phyloP scores from a whole-genome alignment of 2,329 filamentous ascomycete species.

The Alternaria tenuissima region DNA sequence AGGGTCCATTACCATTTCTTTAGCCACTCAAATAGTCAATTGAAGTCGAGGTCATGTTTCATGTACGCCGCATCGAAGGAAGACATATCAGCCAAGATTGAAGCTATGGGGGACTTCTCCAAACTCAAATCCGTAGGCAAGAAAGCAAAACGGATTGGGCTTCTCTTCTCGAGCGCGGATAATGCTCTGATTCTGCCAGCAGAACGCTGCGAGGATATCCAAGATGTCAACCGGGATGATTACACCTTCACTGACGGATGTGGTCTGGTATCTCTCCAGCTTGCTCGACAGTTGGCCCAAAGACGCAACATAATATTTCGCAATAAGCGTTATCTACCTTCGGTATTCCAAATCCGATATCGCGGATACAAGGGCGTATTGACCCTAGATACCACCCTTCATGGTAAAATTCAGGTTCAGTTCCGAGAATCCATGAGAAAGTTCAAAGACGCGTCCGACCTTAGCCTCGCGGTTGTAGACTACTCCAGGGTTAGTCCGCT shows the following conservation, averaged over 20 bases:
- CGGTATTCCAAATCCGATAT: conserved; percentile 55
- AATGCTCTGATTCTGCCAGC: no score
- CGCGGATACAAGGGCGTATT: conserved; percentile 56
- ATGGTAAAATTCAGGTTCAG: conserved; percentile 32
- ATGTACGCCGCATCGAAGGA: conserved; percentile 48
- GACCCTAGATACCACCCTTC: conserved; percentile 50
- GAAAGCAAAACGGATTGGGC: no score
- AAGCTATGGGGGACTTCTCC: conserved; percentile 52
- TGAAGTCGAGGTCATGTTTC: conserved; percentile 55
- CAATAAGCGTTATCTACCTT: conserved; percentile 50
- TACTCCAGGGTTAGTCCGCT: not conserved
- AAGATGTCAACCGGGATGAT: conserved; percentile 37
- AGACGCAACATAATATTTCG: conserved; percentile 48
- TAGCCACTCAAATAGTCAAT: conserved; percentile 56
- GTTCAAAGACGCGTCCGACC: conserved; percentile 50
- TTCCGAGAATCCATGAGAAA: conserved; percentile 55
- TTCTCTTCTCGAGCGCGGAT: no score
- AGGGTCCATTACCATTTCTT: conserved; percentile 53
- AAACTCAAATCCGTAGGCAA: conserved; percentile 38
- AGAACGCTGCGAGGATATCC: conserved; percentile 50
- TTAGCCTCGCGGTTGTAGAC: conserved; percentile 16
- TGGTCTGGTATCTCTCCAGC: conserved; percentile 47
- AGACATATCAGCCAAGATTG: conserved; percentile 45
- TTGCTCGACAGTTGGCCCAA: conserved; percentile 48
- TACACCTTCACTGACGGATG: conserved; percentile 52